Base-by-base conservation (phyloP, 2,329 filamentous ascomycete genomes). In the Pseudogymnoascus verrucosus region DNA sequence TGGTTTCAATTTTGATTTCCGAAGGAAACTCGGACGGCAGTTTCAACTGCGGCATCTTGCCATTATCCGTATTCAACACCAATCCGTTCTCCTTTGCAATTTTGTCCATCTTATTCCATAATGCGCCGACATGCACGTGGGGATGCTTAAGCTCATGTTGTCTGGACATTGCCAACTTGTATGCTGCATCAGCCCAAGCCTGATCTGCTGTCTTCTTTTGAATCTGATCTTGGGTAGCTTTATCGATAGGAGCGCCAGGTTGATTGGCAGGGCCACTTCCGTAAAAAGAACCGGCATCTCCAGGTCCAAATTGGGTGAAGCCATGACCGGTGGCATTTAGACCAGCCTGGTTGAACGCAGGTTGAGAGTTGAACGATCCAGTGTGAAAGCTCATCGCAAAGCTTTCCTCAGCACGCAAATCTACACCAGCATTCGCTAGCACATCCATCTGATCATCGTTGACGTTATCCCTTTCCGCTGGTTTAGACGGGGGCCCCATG, bases 321-420 rank as follows among this genome's bases (percentile, higher is more conserved):
- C 87, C 79, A 66, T 74, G 72, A 5, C 74, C 72, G 7, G 76
- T 71, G n/a, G 77, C 75, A 10, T 75, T 68, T 3, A 74, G 75
- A 31, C 76, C 77, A 5, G 75, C 69, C 16, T 76, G 76, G 21
- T 69, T 66, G 61, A 77, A 77, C 1, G 75, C 76, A 3, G 73
- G 73, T 62, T 76, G 78, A 21, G 77, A 71, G 63, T 79, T 77
- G 65, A 79, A 80, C 7, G 80, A 80, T 62, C 79, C 76, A 51
- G 84, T 82, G 71, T 86, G 88, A 64, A 86, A 79, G 65, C 85
- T 86, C 51, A 90, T 87, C 74, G 95, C 81, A 68, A 86, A 90
- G 69, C 92, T 90, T 71, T 96, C 91, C 74, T 96, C 93, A 67
- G 91, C 91, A 64, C 89, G 87, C 57, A 96, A 77, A 77, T 96